These are phyloP conservation scores for Serendipita indica DNA, from an alignment of 768 basidiomycete species.

Conservation along the genomic window DNA sequence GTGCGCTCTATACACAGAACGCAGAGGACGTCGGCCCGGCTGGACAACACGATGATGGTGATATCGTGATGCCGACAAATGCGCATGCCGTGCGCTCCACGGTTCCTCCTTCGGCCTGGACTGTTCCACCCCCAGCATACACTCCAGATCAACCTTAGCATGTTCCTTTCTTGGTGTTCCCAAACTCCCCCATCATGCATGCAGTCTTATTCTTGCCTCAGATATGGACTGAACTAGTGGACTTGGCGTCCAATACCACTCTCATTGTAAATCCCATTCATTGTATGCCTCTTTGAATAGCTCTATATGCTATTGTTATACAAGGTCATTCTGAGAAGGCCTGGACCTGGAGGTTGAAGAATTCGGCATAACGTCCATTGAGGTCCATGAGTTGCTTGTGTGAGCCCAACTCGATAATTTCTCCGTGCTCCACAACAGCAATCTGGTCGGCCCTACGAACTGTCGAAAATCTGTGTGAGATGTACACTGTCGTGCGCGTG, in stretches of 20 bases:
- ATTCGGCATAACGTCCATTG: slow-evolving; percentile 18
- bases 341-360: slow-evolving; percentile 20
- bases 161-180: neutral
- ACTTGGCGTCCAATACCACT: neutral
- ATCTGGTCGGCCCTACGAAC: slow-evolving; percentile 18
- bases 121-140: neutral
- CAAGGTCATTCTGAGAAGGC: slow-evolving; percentile 13
- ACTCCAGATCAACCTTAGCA: neutral
- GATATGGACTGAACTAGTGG: neutral
- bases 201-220: neutral
- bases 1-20: slow-evolving; percentile 1
- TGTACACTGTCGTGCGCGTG: slow-evolving; percentile 18
- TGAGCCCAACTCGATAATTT: slow-evolving; percentile 18
- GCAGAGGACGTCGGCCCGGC: neutral
- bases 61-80: neutral
- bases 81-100: neutral
- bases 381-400: slow-evolving; percentile 18
- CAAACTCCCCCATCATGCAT: neutral
- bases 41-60: neutral
- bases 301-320: neutral
- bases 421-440: slow-evolving; percentile 18
- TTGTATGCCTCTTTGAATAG: neutral
- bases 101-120: neutral
- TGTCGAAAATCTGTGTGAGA: slow-evolving; percentile 19
- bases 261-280: neutral